phyloP scores from a whole-genome alignment of 257 asterid species.

The Apocynum venetum region DNA sequence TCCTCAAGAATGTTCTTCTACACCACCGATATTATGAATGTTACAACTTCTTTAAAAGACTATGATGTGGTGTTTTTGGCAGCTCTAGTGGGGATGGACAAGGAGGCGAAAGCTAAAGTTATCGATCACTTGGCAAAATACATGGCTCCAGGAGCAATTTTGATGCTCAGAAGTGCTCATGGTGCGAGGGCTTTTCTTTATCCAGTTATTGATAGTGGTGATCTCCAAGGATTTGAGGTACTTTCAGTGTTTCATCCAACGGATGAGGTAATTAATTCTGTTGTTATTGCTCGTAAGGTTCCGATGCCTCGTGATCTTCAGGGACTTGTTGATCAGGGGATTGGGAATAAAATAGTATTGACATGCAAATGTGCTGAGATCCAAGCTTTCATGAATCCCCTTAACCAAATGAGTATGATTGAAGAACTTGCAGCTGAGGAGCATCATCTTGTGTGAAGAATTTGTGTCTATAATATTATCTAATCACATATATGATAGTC shows the following conservation, averaged over 20 bases:
- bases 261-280: slow-evolving; percentile 88
- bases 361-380: slow-evolving; percentile 68
- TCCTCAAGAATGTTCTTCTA: slow-evolving; percentile 54
- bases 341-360: slow-evolving; percentile 18
- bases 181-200: slow-evolving; percentile 81
- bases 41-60: slow-evolving; percentile 33
- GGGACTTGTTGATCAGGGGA: slow-evolving; percentile 15
- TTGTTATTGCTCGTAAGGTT: slow-evolving; percentile 42
- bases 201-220: slow-evolving; percentile 73
- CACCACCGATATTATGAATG: slow-evolving; percentile 57
- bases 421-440: slow-evolving; percentile 63
- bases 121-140: slow-evolving; percentile 48
- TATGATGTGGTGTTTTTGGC: slow-evolving; percentile 88
- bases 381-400: slow-evolving; percentile 44
- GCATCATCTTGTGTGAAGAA: slow-evolving; percentile 34
- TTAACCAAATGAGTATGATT: slow-evolving; percentile 45
- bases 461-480: too few relatives aligned
- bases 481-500: too few relatives aligned
- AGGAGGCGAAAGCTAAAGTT: slow-evolving; percentile 49
- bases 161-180: slow-evolving; percentile 86
- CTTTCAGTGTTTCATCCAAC: slow-evolving; percentile 76
- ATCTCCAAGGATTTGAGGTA: slow-evolving; percentile 68
- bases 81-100: slow-evolving; percentile 84
- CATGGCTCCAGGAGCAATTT: slow-evolving; percentile 73
- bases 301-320: neutral